Base-by-base conservation (phyloP, 768 basidiomycete genomes). In the Suillus tomentosus region DNA sequence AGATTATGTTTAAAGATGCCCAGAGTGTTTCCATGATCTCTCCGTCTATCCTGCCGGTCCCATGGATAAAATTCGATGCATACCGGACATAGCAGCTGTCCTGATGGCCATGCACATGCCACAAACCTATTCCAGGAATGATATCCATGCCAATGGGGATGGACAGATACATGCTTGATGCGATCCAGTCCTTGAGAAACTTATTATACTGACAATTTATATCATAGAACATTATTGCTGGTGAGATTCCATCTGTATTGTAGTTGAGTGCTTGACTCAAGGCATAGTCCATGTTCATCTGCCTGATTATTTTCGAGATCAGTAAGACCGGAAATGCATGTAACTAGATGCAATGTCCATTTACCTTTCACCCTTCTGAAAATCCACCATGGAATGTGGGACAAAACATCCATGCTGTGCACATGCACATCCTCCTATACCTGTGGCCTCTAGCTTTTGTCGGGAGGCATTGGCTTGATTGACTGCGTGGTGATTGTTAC, bases 341-440 rank as follows among this genome's bases (percentile, higher is more conserved):
- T 27, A 27, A 27, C 27, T 3, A 4, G 27, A 27, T 27, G 27
- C 27, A 27, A 27, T 27, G 27, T 27, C 27, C 3, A 27, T 27
- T 27, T 27, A 27, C 27, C 27, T 27, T 62, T 79, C 74, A 5
- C 76, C 78, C 27, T 71, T 71, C 53, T 76, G 71, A 62, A 78
- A 74, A 34, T 27, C 27, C 27, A 27, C 27, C 27, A 27, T 27
- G 27, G 27, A 27, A 27, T 27, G 27, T 27, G 27, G 27, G 27
- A 27, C 27, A 27, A 27, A 27, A 27, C 27, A 27, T 27, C 27
- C 27, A 27, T 27, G 27, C 27, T 0, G 3, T 27, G 27, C 27
- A 27, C 27, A 27, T 27, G 27, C 27, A 27, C 27, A 27, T 27
- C 73, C 74, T 13, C 75, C 76, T 39, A 77, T 69, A 10, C 76